These are phyloP conservation scores for Striga hermonthica DNA, from an alignment of 305 asterid genomes.

Conservation along the genomic window DNA sequence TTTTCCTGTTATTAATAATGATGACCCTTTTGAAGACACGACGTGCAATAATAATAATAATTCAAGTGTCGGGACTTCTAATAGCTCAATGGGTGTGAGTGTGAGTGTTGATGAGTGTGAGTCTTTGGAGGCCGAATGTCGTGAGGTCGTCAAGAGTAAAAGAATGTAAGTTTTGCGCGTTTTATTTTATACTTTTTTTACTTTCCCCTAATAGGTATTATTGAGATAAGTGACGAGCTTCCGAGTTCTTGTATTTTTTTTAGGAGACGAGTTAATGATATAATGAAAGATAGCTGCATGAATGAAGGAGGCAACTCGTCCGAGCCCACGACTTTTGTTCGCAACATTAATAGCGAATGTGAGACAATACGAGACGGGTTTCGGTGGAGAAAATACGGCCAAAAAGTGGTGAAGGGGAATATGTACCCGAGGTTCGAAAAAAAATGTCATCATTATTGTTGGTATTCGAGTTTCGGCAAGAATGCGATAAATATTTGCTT, in stretches of 20 bases:
- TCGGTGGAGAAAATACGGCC: constrained; percentile 95
- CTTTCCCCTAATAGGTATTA: too few relatives aligned
- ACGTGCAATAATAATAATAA: constrained; percentile 18
- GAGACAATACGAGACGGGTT: constrained; percentile 56
- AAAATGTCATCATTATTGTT: too few relatives aligned
- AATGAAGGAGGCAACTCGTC: constrained; percentile 35
- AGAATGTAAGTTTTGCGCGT: constrained; percentile 44
- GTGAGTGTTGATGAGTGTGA: constrained; percentile 49
- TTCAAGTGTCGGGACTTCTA: constrained; percentile 34
- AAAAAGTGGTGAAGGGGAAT: constrained; percentile 83
- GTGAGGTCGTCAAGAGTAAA: constrained; percentile 48
- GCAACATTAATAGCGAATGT: constrained; percentile 40
- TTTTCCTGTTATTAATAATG: constrained; percentile 23
- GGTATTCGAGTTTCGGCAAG: too few relatives aligned
- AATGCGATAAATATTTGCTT: too few relatives aligned
- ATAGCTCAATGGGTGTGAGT: constrained; percentile 37
- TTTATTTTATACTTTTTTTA: too few relatives aligned
- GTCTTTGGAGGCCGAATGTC: constrained; percentile 39
- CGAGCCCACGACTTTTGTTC: constrained; percentile 39
- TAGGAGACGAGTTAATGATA: constrained; percentile 48
- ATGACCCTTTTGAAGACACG: too few relatives aligned
- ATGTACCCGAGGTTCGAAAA: constrained; percentile 62
- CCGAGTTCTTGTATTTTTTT: constrained; percentile 18
- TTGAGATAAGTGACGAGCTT: constrained; percentile 2
- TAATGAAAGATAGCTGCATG: constrained; percentile 36